Percentiles rank a stretch among this genome's conserved stretches.
These are phyloP conservation scores for Turnera subulata DNA, from an alignment of 345 rosid genomes.

Conservation along the genomic window DNA sequence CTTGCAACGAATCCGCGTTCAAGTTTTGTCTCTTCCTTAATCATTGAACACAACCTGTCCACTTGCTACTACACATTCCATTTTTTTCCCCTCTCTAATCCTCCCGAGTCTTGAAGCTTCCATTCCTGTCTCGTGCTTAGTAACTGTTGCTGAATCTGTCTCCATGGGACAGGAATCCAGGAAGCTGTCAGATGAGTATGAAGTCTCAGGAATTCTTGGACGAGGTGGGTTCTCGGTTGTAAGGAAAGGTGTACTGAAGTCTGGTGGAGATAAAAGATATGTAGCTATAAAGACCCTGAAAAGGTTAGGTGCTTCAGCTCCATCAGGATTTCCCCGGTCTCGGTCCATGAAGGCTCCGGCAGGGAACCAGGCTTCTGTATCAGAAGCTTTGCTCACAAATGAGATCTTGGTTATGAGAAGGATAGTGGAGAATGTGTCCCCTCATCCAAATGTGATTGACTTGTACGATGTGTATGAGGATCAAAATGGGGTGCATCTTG, in stretches of 20 bases:
- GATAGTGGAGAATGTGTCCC: conserved; percentile 59
- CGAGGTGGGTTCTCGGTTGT: conserved; percentile 72
- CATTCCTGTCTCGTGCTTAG: not conserved
- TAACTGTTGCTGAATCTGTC: not conserved
- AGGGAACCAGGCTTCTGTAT: conserved; percentile 47
- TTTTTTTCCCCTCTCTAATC: not conserved
- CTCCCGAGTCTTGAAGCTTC: not conserved
- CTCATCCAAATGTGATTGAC: conserved; percentile 55
- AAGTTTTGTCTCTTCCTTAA: conserved; percentile 7
- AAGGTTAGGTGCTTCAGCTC: conserved; percentile 29
- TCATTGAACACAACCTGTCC: conserved; percentile 8
- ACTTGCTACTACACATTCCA: not conserved
- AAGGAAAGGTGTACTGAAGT: conserved; percentile 40
- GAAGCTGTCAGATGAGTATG: conserved; percentile 48
- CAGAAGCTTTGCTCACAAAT: conserved; percentile 55
- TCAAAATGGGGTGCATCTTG: conserved; percentile 52
- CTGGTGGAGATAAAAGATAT: conserved; percentile 18
- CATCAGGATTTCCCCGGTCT: conserved; percentile 8
- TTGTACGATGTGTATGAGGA: conserved; percentile 65
- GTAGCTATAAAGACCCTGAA: conserved; percentile 59
- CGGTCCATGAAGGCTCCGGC: conserved; percentile 27
- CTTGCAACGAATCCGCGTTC: conserved; percentile 16
- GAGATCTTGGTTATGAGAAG: conserved; percentile 64
- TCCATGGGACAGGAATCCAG: conserved; percentile 49
- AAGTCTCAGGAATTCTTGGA: conserved; percentile 43